These are phyloP conservation scores for Heterobasidion occidentale DNA, from an alignment of 1,284 basidiomycete genomes.

Conservation along the genomic window DNA sequence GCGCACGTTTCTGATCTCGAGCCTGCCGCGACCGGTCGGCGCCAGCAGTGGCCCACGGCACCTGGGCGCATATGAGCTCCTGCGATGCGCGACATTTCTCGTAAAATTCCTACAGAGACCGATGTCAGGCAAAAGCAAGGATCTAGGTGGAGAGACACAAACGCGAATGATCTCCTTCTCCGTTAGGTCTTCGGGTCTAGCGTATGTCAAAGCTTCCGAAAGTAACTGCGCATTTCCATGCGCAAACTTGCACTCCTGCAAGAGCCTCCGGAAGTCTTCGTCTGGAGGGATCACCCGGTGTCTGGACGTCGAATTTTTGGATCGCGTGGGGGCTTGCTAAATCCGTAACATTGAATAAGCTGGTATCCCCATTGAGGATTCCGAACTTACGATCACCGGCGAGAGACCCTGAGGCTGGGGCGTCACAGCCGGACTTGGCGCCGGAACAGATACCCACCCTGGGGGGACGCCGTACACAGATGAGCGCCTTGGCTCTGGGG, in stretches of 20 bases:
- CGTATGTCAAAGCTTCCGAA: conserved; percentile 53
- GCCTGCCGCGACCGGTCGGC: conserved; percentile 49
- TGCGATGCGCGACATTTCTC: conserved; percentile 63
- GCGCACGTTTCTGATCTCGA: conserved; percentile 13
- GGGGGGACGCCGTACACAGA: conserved; percentile 16
- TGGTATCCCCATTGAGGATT: not conserved
- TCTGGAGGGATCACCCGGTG: conserved; percentile 63
- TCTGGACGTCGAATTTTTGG: conserved; percentile 33
- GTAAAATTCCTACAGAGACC: conserved; percentile 58
- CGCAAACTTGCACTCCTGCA: conserved; percentile 74
- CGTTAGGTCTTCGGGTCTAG: conserved; percentile 58
- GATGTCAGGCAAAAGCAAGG: not conserved
- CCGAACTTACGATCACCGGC: not conserved
- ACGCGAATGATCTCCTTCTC: conserved; percentile 57
- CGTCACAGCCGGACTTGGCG: conserved; percentile 10
- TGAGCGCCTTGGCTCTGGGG: conserved; percentile 31
- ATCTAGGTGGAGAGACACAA: conserved; percentile 12
- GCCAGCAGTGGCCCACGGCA: conserved; percentile 71
- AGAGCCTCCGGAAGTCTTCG: conserved; percentile 69
- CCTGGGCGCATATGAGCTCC: conserved; percentile 67
- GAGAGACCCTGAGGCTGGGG: conserved; percentile 5
- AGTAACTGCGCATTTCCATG: conserved; percentile 63
- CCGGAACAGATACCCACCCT: conserved; percentile 8
- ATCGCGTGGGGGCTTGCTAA: conserved; percentile 11
- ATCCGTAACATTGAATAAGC: not conserved